phyloP scores from a whole-genome alignment of 129 eudicot genomes.

The carrot (Daucus carota) region DH1_v3.0 NC_030383.2:7422001-7422500 shows the following conservation, averaged over 20 bases:
- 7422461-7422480: slow-evolving; percentile 28
- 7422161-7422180: slow-evolving; percentile 22
- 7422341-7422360: slow-evolving; percentile 34
- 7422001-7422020: slow-evolving; percentile 71
- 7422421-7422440: slow-evolving; percentile 16
- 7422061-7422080: slow-evolving; percentile 25
- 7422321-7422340: slow-evolving; percentile 18
- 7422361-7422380: slow-evolving; percentile 12
- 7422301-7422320: slow-evolving; percentile 48
- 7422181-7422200: slow-evolving; percentile 25
- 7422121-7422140: slow-evolving; percentile 27
- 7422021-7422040: slow-evolving; percentile 51
- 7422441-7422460: not conserved
- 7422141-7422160: slow-evolving; percentile 45
- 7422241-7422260: slow-evolving; percentile 18
- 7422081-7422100: slow-evolving; percentile 13
- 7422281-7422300: slow-evolving; percentile 39
- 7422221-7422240: slow-evolving; percentile 8
- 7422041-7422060: slow-evolving; percentile 28
- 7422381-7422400: slow-evolving; percentile 4
- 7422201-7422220: slow-evolving; percentile 26
- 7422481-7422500: slow-evolving; percentile 17
- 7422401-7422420: slow-evolving; percentile 12
- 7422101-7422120: slow-evolving; percentile 33
- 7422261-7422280: slow-evolving; percentile 27